phyloP scores from a whole-genome alignment of 1,139 yeast species.

The Pneumocystis sp. region DNA sequence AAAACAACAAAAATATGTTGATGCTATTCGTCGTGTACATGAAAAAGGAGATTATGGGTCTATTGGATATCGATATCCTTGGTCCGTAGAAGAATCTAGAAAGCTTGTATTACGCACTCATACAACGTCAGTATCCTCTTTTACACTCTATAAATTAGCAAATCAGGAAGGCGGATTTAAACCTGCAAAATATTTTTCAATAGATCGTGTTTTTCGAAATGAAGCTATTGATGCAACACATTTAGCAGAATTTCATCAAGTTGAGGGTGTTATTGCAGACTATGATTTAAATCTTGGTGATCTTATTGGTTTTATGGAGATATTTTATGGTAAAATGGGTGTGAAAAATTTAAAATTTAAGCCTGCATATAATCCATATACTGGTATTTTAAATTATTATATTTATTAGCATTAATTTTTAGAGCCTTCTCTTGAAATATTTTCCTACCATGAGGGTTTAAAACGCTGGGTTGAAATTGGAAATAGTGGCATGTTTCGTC shows the following conservation, averaged over 20 bases:
- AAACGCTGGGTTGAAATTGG: conserved; percentile 99
- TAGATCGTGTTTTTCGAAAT: conserved; percentile 96
- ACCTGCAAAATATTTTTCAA: conserved; percentile 84
- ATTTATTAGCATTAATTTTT: conserved; percentile 98
- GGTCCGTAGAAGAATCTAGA: conserved; percentile 83
- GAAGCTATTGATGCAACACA: conserved; percentile 99
- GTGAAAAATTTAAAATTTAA: conserved; percentile 1
- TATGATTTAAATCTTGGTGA: conserved; percentile 90
- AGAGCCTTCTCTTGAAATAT: conserved; percentile 96
- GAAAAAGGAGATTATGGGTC: conserved; percentile 86
- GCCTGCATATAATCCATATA: conserved; percentile 21
- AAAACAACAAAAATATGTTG: conserved; percentile 45
- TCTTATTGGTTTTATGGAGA: conserved; percentile 95
- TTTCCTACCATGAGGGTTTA: conserved; percentile 89
- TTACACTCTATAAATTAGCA: conserved; percentile 76
- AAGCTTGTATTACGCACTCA: conserved; percentile 92
- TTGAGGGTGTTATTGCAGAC: conserved; percentile 97
- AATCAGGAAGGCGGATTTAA: conserved; percentile 47
- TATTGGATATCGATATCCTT: conserved; percentile 94
- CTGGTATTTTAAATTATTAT: conserved; percentile 82
- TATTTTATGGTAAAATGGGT: conserved; percentile 94
- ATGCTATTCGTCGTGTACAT: conserved; percentile 68
- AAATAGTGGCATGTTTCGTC: conserved; percentile 98
- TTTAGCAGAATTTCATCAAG: conserved; percentile 97
- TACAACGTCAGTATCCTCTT: conserved; percentile 85